Conservation (phyloP, 176 grass and related monocot genomes). For the Areca catechu region DNA sequence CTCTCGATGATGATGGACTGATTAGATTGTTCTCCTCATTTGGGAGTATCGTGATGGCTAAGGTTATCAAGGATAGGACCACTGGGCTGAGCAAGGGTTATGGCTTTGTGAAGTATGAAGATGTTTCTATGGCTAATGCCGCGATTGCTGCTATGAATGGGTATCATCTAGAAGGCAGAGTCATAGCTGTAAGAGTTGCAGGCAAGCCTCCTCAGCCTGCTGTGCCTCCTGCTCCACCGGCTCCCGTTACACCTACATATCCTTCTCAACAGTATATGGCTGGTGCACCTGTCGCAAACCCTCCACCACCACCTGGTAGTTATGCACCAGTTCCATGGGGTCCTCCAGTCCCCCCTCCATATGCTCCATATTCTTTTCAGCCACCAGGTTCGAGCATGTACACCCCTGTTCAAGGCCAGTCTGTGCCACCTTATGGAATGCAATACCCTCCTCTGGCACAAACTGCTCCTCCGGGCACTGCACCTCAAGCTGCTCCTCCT, state of each 20-base stretch:
- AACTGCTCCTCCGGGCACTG: constrained; percentile 42
- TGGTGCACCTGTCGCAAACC: constrained; percentile 12
- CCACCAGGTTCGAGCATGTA: constrained; percentile 54
- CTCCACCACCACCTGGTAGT: constrained; percentile 60
- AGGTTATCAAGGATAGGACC: constrained; percentile 88
- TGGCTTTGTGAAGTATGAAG: constrained; percentile 85
- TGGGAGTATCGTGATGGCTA: constrained; percentile 89
- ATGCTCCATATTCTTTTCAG: constrained; percentile 52
- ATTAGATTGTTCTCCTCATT: constrained; percentile 68
- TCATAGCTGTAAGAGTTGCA: constrained; percentile 80
- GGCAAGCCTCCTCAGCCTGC: constrained; percentile 54
- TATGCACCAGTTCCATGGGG: constrained; percentile 75
- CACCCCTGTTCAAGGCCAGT: constrained; percentile 39
- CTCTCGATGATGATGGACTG: constrained; percentile 75
- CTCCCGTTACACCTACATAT: constrained; percentile 27
- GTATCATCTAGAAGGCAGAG: constrained; percentile 73
- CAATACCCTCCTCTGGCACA: constrained; percentile 45
- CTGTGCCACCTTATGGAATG: constrained; percentile 38
- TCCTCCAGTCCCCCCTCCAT: constrained; percentile 39
- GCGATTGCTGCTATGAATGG: constrained; percentile 84
- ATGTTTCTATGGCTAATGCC: constrained; percentile 79
- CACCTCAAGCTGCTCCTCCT: constrained; percentile 9
- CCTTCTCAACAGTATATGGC: constrained; percentile 65
- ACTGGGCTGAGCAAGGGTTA: constrained; percentile 85
- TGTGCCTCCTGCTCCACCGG: constrained; percentile 26